A percentile compares a stretch with the other conserved stretches of the same genome.
These are phyloP conservation scores for Synchytrium microbalum DNA, from an alignment of 371 early-diverging fungal species.

Conservation along the genomic window DNA sequence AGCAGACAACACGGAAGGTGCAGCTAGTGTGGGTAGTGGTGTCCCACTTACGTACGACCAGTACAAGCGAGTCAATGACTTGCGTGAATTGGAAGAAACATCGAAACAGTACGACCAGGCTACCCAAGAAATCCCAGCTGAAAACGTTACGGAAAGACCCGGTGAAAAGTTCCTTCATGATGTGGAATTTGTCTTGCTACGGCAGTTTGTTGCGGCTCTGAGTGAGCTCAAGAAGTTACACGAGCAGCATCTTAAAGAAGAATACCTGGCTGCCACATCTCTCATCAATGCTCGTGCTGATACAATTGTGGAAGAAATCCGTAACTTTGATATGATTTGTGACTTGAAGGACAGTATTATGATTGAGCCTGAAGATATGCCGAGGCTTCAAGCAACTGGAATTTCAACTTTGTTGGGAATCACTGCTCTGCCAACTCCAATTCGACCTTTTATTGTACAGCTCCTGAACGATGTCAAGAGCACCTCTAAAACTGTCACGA, in stretches of 20 bases:
- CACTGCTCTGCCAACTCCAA: slow-evolving; percentile 14
- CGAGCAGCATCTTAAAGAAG: slow-evolving; percentile 23
- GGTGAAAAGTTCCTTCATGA: slow-evolving; percentile 17
- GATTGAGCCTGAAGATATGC: slow-evolving; percentile 18
- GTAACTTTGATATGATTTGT: slow-evolving; percentile 22
- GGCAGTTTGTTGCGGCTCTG: slow-evolving; percentile 27
- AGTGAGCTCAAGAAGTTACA: slow-evolving; percentile 27
- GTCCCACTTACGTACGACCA: slow-evolving; percentile 26
- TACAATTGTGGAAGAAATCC: slow-evolving; percentile 30
- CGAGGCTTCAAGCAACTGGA: slow-evolving; percentile 11
- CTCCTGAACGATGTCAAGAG: slow-evolving; percentile 21
- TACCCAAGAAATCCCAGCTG: background rate
- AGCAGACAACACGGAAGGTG: background rate
- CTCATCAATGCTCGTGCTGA: slow-evolving; percentile 27
- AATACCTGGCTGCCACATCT: slow-evolving; percentile 21
- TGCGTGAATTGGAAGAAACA: slow-evolving; percentile 30
- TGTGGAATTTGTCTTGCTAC: slow-evolving; percentile 25
- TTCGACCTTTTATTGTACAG: slow-evolving; percentile 15
- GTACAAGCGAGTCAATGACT: slow-evolving; percentile 36
- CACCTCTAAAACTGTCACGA: slow-evolving; percentile 19
- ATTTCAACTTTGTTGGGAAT: background rate
- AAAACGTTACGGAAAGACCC: background rate
- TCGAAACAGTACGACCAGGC: slow-evolving; percentile 22
- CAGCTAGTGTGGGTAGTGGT: background rate
- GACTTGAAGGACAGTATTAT: slow-evolving; percentile 18